A percentile compares a stretch with the other conserved stretches of the same genome.
Conservation (phyloP, 768 basidiomycete species). For the Rhizopogon vulgaris region DNA sequence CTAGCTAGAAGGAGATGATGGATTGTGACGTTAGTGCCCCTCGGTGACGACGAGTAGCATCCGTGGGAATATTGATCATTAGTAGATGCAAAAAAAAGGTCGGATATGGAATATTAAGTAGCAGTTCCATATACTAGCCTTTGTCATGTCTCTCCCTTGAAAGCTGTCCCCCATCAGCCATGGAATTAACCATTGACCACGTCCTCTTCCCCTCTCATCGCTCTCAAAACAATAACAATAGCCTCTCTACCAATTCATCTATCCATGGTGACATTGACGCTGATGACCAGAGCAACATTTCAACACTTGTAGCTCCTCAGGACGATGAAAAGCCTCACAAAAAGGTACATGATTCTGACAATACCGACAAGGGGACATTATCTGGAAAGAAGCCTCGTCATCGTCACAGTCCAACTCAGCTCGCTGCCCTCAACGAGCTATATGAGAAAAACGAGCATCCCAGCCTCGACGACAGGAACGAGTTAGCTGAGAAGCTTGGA, state of each 20-base stretch:
- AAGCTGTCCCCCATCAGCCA: conserved; percentile 20
- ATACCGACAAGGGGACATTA: conserved; percentile 14
- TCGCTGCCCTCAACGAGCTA: conserved; percentile 71
- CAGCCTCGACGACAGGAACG: conserved; percentile 57
- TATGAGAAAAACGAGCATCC: conserved; percentile 77
- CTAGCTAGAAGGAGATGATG: background rate
- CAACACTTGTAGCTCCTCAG: conserved; percentile 2
- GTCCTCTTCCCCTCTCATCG: conserved; percentile 9
- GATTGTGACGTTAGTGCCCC: background rate
- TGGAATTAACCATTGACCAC: conserved; percentile 21
- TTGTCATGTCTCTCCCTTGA: conserved; percentile 32
- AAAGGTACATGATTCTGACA: conserved; percentile 20
- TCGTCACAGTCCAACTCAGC: conserved; percentile 66
- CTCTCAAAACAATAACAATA: conserved; percentile 8
- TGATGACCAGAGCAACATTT: background rate
- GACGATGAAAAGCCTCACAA: conserved; percentile 22
- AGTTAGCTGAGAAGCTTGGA: conserved; percentile 65
- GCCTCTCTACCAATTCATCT: conserved; percentile 9
- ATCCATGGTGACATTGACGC: background rate
- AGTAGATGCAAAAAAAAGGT: conserved; percentile 27
- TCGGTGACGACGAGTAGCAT: conserved; percentile 11
- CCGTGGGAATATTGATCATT: conserved; percentile 25
- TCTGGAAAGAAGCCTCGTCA: conserved; percentile 67
- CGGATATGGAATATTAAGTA: conserved; percentile 32
- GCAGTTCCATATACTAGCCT: conserved; percentile 33